Base-by-base conservation (phyloP, 2,329 filamentous ascomycete genomes). In the Calycina marina region DNA sequence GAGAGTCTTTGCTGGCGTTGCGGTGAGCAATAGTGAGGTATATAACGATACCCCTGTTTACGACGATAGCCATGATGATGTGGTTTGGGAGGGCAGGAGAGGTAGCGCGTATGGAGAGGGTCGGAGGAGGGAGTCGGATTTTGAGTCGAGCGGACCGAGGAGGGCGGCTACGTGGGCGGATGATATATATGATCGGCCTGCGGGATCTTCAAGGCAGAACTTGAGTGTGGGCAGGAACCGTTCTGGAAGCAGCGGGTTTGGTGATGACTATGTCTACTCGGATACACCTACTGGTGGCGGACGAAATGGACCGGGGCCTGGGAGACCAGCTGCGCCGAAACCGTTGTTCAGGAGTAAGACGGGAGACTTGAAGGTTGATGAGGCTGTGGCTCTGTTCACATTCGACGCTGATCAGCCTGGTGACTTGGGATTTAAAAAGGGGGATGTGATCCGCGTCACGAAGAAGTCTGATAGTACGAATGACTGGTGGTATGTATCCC, bases 1-100 rank as follows among this genome's bases (percentile, higher is more conserved):
- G 16, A 71, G 85, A 36, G 67, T 78, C 31, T 98, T 98, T 56
- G 74, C 73, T 25, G 83, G 85, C 28, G 63, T 70, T 37, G 58
- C 50, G 10, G 46, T 50, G 4, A 48, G 54, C 28, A 65, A 69
- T 37, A 76, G 82, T 46, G 51, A 61, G 28, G 86, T 90, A 74
- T 96, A 96, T 65, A 96, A 96, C 57, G 86, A 96, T 49, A 71
- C 79, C 13, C 88, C 90, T 9, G 71, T 92, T 14, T 96, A 94
- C 56, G 84, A 88, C 47, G 75, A 88, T 39, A 60, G 66, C 24
- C 79, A 83, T 50, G 85, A 93, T 45, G 75, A 86, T 45, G 74
- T 83, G 6, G 75, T 85, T 5, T 93, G 84, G 83, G 78, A 86
- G 51, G 80, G 79, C 25, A 67, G 72, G 38, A 69, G 67, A 31